Evolutionary conservation across 148 eudicot genomes (phyloP), one percentile per base, ranked within the genome.

Genomic region (Diospyros lotus): DNA sequence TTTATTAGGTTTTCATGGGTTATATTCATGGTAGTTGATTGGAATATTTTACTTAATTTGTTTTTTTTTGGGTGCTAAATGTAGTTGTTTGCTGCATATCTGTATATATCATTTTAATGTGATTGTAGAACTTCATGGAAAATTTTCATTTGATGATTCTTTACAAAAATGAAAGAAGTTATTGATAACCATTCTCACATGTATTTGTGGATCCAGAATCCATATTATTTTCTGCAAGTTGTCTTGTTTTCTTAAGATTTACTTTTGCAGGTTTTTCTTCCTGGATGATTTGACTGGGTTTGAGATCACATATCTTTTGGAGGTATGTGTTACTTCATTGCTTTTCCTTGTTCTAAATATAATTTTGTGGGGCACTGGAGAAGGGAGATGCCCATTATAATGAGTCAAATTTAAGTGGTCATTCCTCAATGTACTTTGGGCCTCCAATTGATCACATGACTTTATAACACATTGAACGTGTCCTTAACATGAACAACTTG

Each of bases 211-310:
- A 28, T 28, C 28, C 28, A 28, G 28, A 28, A 28, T 28, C 28
- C 28, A 28, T 28, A 28, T 28, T 28, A 28, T 28, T 28, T 28
- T 28, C 28, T 28, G 28, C 28, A 28, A 28, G 28, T 28, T 28
- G 28, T 28, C 28, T 28, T 28, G 28, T 28, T 28, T 28, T 28
- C 28, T 28, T 28, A 28, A 28, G 28, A 28, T 56, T n/a, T 41
- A 18, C 54, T 63, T 67, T 55, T 42, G 69, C 81, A 93, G 98
- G 82, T 93, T 93, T 74, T 93, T 93, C 91, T 91, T 93, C 84
- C 81, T 93, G 78, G 98, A 93, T 82, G 98, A 93, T 84, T 61
- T 93, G 82, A 93, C 98, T 55, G 98, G 98, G 56, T 93, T 91
- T 71, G 96, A 93, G 80, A 87, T 91, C 73, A 93, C 92, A 13